Conservation (phyloP, 2,329 filamentous ascomycete species). For the Trichoderma aggressivum region DNA sequence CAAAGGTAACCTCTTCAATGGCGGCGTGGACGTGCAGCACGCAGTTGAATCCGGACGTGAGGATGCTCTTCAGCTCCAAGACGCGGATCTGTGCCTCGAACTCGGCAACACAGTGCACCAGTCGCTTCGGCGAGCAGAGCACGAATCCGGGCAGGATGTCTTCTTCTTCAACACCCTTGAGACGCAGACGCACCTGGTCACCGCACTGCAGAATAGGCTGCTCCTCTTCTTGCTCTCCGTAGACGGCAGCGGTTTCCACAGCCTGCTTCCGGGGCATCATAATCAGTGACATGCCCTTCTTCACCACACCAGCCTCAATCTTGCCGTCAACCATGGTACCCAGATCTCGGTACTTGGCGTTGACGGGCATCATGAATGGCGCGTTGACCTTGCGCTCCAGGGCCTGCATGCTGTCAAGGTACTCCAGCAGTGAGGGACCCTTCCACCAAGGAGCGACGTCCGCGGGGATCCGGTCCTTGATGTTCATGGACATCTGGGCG, state of each 20-base stretch:
- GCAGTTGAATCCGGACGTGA: conserved; percentile 94
- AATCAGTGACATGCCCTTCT: conserved; percentile 79
- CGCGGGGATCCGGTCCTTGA: conserved; percentile 82
- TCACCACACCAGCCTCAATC: conserved; percentile 89
- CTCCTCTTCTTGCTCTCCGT: conserved; percentile 96
- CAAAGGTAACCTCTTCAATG: conserved; percentile 95
- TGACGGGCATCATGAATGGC: conserved; percentile 98
- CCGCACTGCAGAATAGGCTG: conserved; percentile 77
- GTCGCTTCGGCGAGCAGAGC: conserved; percentile 87
- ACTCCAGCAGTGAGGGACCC: conserved; percentile 88
- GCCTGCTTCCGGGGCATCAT: conserved; percentile 95
- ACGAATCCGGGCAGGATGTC: conserved; percentile 95
- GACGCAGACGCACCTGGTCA: conserved; percentile 88
- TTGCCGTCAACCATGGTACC: conserved; percentile 98
- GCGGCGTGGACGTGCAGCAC: conserved; percentile 96
- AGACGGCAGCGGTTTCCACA: conserved; percentile 78
- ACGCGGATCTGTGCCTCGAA: conserved; percentile 98
- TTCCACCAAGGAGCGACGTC: conserved; percentile 78
- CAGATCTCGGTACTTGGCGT: conserved; percentile 94
- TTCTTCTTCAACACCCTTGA: conserved; percentile 95
- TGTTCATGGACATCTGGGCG: conserved; percentile 78
- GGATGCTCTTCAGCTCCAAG: conserved; percentile 88
- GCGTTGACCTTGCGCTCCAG: conserved; percentile 95
- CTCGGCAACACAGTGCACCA: conserved; percentile 81
- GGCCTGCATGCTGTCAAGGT: conserved; percentile 88